phyloP scores from a whole-genome alignment of 768 basidiomycete genomes.

The Podaxis sp. region DNA sequence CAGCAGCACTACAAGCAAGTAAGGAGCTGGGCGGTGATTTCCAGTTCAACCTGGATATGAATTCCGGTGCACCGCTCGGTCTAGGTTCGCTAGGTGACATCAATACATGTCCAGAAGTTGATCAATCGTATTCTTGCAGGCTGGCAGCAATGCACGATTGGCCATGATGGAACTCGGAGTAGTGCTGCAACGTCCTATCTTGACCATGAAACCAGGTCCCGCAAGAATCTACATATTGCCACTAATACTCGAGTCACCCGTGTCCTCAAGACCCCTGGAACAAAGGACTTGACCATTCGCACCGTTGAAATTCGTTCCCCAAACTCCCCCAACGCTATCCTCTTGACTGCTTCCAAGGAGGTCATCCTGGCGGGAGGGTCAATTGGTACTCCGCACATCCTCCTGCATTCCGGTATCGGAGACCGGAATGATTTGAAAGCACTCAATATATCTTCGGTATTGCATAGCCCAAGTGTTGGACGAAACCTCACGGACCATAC shows the following conservation, averaged over 20 bases:
- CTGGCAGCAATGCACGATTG: conserved; percentile 23
- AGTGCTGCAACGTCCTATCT: conserved; percentile 27
- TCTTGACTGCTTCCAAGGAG: conserved; percentile 22
- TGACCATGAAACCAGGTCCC: conserved; percentile 17
- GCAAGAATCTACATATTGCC: conserved; percentile 30
- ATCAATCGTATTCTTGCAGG: conserved; percentile 5
- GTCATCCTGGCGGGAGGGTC: conserved; percentile 17
- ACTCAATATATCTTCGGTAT: conserved; percentile 21
- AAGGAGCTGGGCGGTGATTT: conserved; percentile 15
- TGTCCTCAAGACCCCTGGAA: conserved; percentile 7
- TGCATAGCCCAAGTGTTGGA: conserved; percentile 28
- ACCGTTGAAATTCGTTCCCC: conserved; percentile 12
- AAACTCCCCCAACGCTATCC: neutral
- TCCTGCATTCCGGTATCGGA: conserved; percentile 20
- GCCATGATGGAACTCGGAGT: conserved; percentile 21
- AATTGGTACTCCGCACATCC: conserved; percentile 17
- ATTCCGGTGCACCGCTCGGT: conserved; percentile 15
- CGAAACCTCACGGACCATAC: conserved; percentile 27
- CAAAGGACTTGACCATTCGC: conserved; percentile 2
- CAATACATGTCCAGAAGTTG: neutral
- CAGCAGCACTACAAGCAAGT: conserved; percentile 20
- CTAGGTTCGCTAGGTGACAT: neutral
- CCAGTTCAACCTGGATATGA: conserved; percentile 15
- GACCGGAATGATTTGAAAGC: conserved; percentile 13
- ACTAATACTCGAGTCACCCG: conserved; percentile 26